Evolutionary conservation across 2,329 filamentous ascomycete genomes (phyloP), one percentile per base, ranked within the genome.

Genomic region (Teratosphaeria pseudoeucalypti): DNA sequence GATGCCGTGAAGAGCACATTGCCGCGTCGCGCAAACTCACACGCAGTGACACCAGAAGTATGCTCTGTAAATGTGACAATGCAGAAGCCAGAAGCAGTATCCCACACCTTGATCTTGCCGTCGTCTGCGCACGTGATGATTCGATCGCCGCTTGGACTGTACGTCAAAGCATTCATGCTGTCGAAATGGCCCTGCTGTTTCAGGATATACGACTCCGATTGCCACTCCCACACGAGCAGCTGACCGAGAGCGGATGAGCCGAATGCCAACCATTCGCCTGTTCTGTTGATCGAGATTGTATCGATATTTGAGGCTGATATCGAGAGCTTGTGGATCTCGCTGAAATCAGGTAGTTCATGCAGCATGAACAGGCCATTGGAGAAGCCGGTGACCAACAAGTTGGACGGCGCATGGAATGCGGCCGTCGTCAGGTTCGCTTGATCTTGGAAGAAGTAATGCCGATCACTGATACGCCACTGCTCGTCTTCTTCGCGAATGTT

Each of bases 111-210:
- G 73, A 99, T 89, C 76, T 97, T 97, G 57, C 94, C 94, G 72
- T 99, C 95, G 68, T 99, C 95, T 2, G 94, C 89, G 2, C 90
- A 88, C 0, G 94, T 99, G 61, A 99, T 87, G 63, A 99, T 90
- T 47, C 89, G 86, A 70, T 95, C 90, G 4, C 94, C 92, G 69
- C 96, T 92, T 0, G 94, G 92, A 5, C 94, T 92, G 75, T 97
- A 99, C 9, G 89, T 87, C 3, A 99, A 80, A 0, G 91, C 84
- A 74, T 97, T 97, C 84, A 97, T 92, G 2, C 90, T 88, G 72
- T 99, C 94, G 65, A 96, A 92, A 75, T 99, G 94, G 0, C 92
- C 94, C 74, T 97, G 94, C 71, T 99, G 94, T 76, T 99, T 99
- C 55, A 99, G 79, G 60, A 99, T 95, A 74, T 99, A 99, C 6